Evolutionary conservation across 164 flowering plant genomes (phyloP).

Genomic region (Aristolochia fimbriata): DNA sequence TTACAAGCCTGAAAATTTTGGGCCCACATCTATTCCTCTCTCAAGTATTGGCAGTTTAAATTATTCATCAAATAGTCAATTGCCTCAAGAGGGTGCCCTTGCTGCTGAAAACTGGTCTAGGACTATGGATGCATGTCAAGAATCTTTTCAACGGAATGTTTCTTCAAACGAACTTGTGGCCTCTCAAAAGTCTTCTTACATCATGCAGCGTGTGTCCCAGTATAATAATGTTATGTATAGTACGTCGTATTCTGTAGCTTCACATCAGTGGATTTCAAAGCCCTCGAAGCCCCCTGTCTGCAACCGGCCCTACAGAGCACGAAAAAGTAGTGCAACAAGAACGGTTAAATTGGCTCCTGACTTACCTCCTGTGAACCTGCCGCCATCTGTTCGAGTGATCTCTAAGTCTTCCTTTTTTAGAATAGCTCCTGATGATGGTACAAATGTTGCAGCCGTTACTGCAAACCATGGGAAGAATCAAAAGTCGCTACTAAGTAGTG

Average conservation of each 20-base stretch:
- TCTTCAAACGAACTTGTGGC: conserved; percentile 14
- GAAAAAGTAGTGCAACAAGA: conserved; percentile 27
- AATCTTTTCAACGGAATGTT: conserved; percentile 11
- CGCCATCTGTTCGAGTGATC: conserved; percentile 79
- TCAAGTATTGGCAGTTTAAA: conserved; percentile 12
- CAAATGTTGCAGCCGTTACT: conserved; percentile 8
- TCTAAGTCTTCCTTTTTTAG: conserved; percentile 36
- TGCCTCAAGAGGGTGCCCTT: conserved; percentile 10
- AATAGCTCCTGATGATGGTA: conserved; percentile 18
- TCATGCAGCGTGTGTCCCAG: conserved; percentile 15
- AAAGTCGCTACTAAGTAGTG: conserved; percentile 2
- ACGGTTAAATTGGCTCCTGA: conserved; percentile 82
- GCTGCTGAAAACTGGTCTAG: conserved; percentile 11
- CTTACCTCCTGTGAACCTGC: conserved; percentile 91
- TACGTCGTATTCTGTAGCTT: conserved; percentile 13
- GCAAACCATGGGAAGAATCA: conserved; percentile 10
- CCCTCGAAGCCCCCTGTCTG: conserved; percentile 18
- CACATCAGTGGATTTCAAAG: conserved; percentile 18
- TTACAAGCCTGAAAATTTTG: conserved; percentile 46
- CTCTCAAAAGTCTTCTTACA: conserved; percentile 13
- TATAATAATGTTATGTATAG: conserved; percentile 13
- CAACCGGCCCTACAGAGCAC: conserved; percentile 44
- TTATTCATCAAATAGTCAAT: conserved; percentile 10
- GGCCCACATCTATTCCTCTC: conserved; percentile 13
- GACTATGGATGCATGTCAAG: conserved; percentile 7